phyloP scores from a whole-genome alignment of 371 early-diverging fungal species.

The Quaeritorhiza haematococci region DNA sequence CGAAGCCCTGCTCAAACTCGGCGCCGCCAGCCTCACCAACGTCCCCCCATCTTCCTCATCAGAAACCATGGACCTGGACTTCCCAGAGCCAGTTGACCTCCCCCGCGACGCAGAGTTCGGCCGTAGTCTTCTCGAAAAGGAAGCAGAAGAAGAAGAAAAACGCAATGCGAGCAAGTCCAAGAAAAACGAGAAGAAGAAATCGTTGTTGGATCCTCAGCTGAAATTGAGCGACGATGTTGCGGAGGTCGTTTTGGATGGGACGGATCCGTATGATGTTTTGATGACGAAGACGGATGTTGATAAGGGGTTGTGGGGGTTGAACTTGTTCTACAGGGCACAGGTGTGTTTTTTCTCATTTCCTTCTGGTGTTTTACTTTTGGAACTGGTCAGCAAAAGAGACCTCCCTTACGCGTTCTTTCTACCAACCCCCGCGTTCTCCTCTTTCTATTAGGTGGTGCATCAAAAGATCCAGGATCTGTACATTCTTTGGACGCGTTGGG shows the following conservation, averaged over 20 bases:
- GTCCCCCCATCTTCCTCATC: too few relatives aligned
- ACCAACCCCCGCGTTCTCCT: too few relatives aligned
- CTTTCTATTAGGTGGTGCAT: slow-evolving; percentile 27
- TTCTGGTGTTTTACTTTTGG: too few relatives aligned
- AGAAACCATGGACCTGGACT: too few relatives aligned
- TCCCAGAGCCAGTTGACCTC: slow-evolving; percentile 25
- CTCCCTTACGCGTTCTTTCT: too few relatives aligned
- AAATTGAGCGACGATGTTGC: slow-evolving; percentile 37
- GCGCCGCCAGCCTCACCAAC: too few relatives aligned
- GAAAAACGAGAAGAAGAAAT: slow-evolving; percentile 16
- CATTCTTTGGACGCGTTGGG: slow-evolving; percentile 60
- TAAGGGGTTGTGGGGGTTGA: slow-evolving; percentile 22
- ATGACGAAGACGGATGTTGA: slow-evolving; percentile 47
- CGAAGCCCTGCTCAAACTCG: slow-evolving; percentile 8
- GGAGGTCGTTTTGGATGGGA: slow-evolving; percentile 37
- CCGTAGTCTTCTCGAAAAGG: slow-evolving; percentile 24
- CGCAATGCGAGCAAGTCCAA: slow-evolving; percentile 3
- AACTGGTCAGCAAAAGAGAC: too few relatives aligned
- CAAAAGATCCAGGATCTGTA: slow-evolving; percentile 40
- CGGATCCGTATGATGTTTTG: slow-evolving; percentile 41
- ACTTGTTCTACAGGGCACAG: slow-evolving; percentile 57
- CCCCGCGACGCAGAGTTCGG: slow-evolving; percentile 41
- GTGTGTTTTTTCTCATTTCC: too few relatives aligned
- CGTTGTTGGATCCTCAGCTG: slow-evolving; percentile 32
- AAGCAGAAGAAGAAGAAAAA: slow-evolving; percentile 16